Evolutionary conservation across 225 moss, liverwort and hornwort species (phyloP).

Genomic region (Pleurozium schreberi): DNA sequence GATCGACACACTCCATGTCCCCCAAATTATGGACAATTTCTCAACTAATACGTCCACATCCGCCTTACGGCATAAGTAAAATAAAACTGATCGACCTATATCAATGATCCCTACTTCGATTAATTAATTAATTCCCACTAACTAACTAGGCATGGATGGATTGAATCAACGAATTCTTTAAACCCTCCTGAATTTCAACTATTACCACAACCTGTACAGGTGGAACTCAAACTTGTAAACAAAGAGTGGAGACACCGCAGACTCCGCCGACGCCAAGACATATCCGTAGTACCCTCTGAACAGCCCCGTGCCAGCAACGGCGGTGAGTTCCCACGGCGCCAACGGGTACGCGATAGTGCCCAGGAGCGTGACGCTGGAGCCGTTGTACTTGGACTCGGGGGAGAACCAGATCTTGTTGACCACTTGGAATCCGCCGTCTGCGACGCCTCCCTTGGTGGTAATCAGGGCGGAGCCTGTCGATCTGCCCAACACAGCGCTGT

Average conservation of each 20-base stretch:
- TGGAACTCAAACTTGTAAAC: background rate
- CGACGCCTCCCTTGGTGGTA: background rate
- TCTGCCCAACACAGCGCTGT: background rate
- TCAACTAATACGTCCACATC: background rate
- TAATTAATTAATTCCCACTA: background rate
- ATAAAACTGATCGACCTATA: background rate
- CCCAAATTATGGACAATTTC: background rate
- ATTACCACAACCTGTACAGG: background rate
- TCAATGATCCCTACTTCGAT: background rate
- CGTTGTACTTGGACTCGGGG: background rate
- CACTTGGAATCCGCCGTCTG: background rate
- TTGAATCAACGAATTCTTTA: background rate
- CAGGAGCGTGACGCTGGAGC: conserved; percentile 1
- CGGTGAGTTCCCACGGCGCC: background rate
- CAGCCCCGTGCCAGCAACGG: background rate
- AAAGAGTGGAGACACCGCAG: background rate
- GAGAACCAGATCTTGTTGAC: conserved; percentile 6
- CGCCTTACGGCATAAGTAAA: no score
- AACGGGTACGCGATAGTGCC: background rate
- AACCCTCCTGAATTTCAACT: no score
- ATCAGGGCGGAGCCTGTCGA: background rate
- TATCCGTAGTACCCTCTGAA: conserved; percentile 21
- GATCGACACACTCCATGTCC: background rate
- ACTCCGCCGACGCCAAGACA: background rate
- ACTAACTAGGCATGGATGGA: no score